Percentiles rank a stretch among this genome's conserved stretches.
Evolutionary conservation across 2,329 filamentous ascomycete species (phyloP).

Genomic region (Fusarium sp.): DNA sequence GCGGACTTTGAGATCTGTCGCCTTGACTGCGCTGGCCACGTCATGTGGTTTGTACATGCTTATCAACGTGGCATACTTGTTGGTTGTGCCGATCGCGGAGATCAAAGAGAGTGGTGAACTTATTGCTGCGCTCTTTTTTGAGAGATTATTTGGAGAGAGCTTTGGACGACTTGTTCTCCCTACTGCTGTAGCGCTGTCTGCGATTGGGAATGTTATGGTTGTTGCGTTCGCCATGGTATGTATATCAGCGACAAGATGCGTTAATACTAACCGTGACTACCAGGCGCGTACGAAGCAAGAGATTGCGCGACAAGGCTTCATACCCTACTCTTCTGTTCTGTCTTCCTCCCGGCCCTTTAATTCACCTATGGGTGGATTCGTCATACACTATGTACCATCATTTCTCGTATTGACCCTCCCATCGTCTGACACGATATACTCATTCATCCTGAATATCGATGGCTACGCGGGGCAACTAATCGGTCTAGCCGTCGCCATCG

Average conservation of each 20-base stretch:
- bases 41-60: constrained; percentile 74
- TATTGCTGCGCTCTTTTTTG: constrained; percentile 75
- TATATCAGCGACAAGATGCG: neutral
- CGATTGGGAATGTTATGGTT: constrained; percentile 78
- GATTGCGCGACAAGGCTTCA: constrained; percentile 76
- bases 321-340: constrained; percentile 70
- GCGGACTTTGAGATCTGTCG: constrained; percentile 71
- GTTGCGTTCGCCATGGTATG: constrained; percentile 74
- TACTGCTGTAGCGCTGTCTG: constrained; percentile 73
- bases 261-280: constrained; percentile 18
- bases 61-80: constrained; percentile 70
- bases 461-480: constrained; percentile 74
- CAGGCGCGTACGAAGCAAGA: constrained; percentile 78
- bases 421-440: constrained; percentile 74
- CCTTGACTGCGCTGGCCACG: constrained; percentile 68
- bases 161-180: constrained; percentile 69
- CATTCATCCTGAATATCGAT: constrained; percentile 78
- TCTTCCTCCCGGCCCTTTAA: constrained; percentile 75
- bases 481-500: constrained; percentile 65
- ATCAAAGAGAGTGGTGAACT: constrained; percentile 74
- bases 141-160: constrained; percentile 68
- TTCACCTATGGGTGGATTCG: constrained; percentile 73
- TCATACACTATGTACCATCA: constrained; percentile 76
- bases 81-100: constrained; percentile 74
- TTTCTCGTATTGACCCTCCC: constrained; percentile 73